Base-by-base conservation (phyloP, 768 basidiomycete genomes). In the Tulasnella sp. region DNA sequence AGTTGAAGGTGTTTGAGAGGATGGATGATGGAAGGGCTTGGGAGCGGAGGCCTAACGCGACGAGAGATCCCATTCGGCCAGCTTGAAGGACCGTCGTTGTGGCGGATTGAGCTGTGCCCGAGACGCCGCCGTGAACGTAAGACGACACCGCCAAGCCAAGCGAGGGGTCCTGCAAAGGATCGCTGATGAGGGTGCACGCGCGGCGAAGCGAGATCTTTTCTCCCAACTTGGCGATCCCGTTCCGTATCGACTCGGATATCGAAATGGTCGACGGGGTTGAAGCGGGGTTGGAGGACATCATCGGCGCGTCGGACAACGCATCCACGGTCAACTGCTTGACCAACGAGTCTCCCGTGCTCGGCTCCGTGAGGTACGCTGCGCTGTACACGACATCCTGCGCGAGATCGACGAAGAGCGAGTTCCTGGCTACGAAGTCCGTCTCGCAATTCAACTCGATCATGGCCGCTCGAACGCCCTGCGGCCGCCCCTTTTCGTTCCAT, bases 361-460 rank as follows among this genome's bases (percentile, higher is more conserved):
- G 88, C 75, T 90, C 89, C 0, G 89, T 84, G 61, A 93, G 86
- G 82, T 90, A 93, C 7, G 94, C 94, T 44, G 91, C 90, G 0
- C 93, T 95, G 81, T 93, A 91, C 20, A 94, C 92, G 80, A 98
- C 91, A 81, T 94, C 91, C 55, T 88, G 87, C 16, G 93, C 92
- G 51, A 96, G 88, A 75, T 87, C 87, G 20, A 89, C 87, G 82
- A 99, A 99, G 16, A 95, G 86, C 78, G 91, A 89, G 81, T 94
- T 96, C 80, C 93, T 86, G 32, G 91, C 94, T 39, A 99, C 96
- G 83, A 98, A 99, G 85, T 99, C 96, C 74, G 96, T 98, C 86
- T 99, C 96, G 86, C 96, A 98, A 81, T 94, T 94, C 79, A 98
- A 86, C 84, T 99, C 96, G 77, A 98, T 86, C 89, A 98, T 92